Conservation (phyloP, 2,329 filamentous ascomycete species). For the Bipolaris gigantea region DNA sequence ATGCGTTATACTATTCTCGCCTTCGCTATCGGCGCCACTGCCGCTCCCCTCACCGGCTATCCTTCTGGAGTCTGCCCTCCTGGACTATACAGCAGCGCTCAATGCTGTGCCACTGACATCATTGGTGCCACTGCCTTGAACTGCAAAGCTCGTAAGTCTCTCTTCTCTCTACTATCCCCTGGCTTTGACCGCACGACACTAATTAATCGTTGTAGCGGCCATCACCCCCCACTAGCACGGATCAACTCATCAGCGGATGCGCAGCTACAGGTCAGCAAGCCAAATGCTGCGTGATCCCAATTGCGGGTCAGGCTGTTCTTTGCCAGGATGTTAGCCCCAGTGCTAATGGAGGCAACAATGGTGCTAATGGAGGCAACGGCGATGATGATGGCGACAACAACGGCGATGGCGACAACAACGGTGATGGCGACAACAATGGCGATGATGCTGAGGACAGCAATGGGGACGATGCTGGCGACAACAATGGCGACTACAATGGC, state of each 20-base stretch:
- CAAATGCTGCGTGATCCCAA: conserved; percentile 14
- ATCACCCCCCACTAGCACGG: conserved; percentile 2
- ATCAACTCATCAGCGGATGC: conserved; percentile 7
- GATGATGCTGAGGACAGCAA: not conserved
- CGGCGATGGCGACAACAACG: no score
- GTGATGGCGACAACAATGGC: not conserved
- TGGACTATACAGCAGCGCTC: conserved; percentile 9
- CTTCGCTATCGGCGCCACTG: conserved; percentile 4
- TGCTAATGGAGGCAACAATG: not conserved
- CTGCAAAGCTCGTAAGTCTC: conserved; percentile 11
- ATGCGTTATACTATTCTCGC: conserved; percentile 11
- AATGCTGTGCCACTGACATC: conserved; percentile 15
- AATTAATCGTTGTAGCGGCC: not conserved
- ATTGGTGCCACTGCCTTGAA: conserved; percentile 7
- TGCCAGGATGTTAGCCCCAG: conserved; percentile 12
- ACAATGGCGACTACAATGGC: not conserved
- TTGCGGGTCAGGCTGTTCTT: conserved; percentile 9
- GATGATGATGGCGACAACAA: not conserved
- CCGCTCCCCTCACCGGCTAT: conserved; percentile 2
- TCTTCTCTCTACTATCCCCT: not conserved
- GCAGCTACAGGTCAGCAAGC: conserved; percentile 9
- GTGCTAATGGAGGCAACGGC: not conserved
- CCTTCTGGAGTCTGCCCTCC: conserved; percentile 4
- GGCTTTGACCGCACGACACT: not conserved
- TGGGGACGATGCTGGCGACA: no score